Evolutionary conservation across 306 rosid genomes (phyloP).

Genomic region (Delonix regia): DNA sequence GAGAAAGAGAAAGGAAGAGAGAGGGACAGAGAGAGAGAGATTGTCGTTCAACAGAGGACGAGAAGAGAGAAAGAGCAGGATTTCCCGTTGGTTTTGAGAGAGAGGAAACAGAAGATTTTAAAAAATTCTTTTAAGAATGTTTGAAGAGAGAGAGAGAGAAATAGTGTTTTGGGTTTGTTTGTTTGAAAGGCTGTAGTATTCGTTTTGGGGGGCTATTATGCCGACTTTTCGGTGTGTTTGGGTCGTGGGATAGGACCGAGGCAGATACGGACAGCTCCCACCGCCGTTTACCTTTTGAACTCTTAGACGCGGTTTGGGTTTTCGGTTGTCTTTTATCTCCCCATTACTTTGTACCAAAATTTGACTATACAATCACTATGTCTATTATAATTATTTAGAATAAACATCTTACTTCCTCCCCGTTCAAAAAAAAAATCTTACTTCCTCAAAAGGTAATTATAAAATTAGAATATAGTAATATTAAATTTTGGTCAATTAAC

Average conservation of each 20-base stretch:
- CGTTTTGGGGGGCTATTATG: too few relatives aligned
- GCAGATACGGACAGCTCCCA: not conserved
- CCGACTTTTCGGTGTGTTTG: not conserved
- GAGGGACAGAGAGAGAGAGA: not conserved
- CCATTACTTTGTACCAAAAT: too few relatives aligned
- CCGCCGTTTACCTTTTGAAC: not conserved
- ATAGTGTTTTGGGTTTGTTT: not conserved
- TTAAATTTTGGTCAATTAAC: too few relatives aligned
- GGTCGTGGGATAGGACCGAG: not conserved
- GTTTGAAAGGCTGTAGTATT: not conserved
- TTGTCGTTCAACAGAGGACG: not conserved
- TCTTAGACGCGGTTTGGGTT: too few relatives aligned
- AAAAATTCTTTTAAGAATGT: constrained; percentile 19
- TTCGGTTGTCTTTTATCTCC: too few relatives aligned
- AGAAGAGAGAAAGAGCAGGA: constrained; percentile 2
- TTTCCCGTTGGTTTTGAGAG: constrained; percentile 20
- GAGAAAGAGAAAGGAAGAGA: not conserved
- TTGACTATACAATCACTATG: too few relatives aligned
- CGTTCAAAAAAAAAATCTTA: too few relatives aligned
- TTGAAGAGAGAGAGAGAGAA: not conserved
- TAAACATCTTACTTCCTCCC: too few relatives aligned
- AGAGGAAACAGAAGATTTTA: constrained; percentile 17
- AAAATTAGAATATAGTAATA: too few relatives aligned
- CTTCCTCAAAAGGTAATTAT: too few relatives aligned
- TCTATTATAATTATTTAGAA: too few relatives aligned